Percentiles rank a stretch among this genome's conserved stretches.
Evolutionary conservation across 495 filamentous ascomycete genomes (phyloP).

Genomic region (Geopyxis carbonaria): DNA sequence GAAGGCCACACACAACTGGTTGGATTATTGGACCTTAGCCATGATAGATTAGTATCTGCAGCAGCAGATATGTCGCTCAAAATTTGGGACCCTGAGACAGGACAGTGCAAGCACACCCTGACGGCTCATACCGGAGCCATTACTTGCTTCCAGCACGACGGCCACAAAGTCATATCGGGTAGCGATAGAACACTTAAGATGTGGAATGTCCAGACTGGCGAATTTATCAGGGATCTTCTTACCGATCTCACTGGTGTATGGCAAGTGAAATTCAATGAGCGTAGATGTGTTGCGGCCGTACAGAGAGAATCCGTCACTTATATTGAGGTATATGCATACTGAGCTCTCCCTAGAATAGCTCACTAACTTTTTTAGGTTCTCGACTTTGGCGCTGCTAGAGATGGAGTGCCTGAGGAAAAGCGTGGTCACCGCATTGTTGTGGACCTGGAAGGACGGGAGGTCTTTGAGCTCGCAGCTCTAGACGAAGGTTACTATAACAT

Average conservation of each 20-base stretch:
- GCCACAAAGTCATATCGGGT: constrained; percentile 88
- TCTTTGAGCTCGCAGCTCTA: too few relatives aligned
- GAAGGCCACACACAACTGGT: constrained; percentile 92
- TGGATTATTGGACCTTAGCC: constrained; percentile 70
- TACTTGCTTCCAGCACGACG: constrained; percentile 97
- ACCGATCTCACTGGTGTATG: constrained; percentile 93
- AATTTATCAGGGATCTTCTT: constrained; percentile 83
- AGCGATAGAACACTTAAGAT: constrained; percentile 94
- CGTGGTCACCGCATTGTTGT: constrained; percentile 69
- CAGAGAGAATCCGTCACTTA: constrained; percentile 85
- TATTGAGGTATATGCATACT: constrained; percentile 58
- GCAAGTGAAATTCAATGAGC: constrained; percentile 96
- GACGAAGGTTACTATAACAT: too few relatives aligned
- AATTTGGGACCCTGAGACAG: constrained; percentile 93
- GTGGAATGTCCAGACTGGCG: constrained; percentile 89
- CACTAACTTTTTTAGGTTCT: constrained; percentile 41
- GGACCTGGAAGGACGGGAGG: constrained; percentile 39
- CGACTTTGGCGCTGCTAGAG: constrained; percentile 79
- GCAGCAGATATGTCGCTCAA: constrained; percentile 88
- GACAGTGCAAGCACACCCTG: constrained; percentile 74
- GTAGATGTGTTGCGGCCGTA: constrained; percentile 89
- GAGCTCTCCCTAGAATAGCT: constrained; percentile 8
- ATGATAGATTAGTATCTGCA: constrained; percentile 80
- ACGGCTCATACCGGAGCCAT: constrained; percentile 93
- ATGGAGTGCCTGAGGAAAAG: constrained; percentile 55